Base-by-base conservation (phyloP, 2,329 filamentous ascomycete species). In the Penicillium sumatraense region DNA sequence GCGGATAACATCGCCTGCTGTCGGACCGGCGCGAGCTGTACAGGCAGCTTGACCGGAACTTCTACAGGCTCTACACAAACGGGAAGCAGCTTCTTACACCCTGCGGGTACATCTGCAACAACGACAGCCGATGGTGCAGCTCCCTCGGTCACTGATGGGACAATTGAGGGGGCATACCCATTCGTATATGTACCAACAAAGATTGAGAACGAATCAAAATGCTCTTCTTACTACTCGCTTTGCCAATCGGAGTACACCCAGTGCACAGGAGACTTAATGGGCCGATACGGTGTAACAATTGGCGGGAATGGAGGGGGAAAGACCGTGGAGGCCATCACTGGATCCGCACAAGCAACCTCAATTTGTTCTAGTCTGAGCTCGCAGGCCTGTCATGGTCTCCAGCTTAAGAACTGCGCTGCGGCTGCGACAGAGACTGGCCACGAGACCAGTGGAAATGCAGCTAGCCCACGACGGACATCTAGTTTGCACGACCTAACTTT, bases 1-100 rank as follows among this genome's bases (percentile, higher is more conserved):
- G 81, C 78, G 33, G 78, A 83, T 51, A 77, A 86, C 57, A 80
- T 87, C 51, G 85, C 84, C 21, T 88, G 85, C 75, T 88, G 85
- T 71, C 84, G 84, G 0, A 76, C 72, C 23, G 80, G 81, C 48
- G 81, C 81, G 13, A 79, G 74, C 24, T 88, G 85, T 65, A 86
- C 84, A 0, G 85, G 85, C 2, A 79, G 75, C 8, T 76, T 86
- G 9, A 70, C 75, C 0, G 70, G 64, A 2, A 56, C 67, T 3
- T 61, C 59, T 5, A 65, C 67, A 1, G 63, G 57, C 1, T 57
- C 58, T 2, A 62, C 36, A 21, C 18, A 62, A 4, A 62, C 66
- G 14, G 49, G 61, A 45, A 65, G 60, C 53, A 70, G 65, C 47
- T 76, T 75, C 58, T 65, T 67, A 53, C 75, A 74, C 44, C 73